Percentiles rank a stretch among this genome's conserved stretches.
Conservation (phyloP, 2,329 filamentous ascomycete genomes). For the Zymoseptoria tritici region DNA sequence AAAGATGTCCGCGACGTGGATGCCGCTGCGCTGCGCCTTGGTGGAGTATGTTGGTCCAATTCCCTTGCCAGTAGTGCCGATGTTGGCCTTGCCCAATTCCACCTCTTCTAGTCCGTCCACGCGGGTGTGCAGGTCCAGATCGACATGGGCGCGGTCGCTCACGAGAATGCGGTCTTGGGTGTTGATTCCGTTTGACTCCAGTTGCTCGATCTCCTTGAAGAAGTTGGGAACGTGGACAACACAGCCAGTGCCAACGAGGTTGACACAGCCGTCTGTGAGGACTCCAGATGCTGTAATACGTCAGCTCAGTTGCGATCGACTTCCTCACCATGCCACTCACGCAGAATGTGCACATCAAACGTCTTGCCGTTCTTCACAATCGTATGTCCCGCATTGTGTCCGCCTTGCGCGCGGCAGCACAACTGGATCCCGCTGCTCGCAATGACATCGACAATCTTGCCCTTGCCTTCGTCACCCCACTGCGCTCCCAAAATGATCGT, state of each 20-base stretch:
- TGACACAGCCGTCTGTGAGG: slow-evolving; percentile 61
- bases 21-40: slow-evolving; percentile 58
- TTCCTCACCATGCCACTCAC: slow-evolving; percentile 16
- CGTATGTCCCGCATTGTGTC: slow-evolving; percentile 53
- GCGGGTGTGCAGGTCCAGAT: slow-evolving; percentile 57
- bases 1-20: slow-evolving; percentile 62
- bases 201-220: slow-evolving; percentile 56
- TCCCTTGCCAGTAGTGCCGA: slow-evolving; percentile 45
- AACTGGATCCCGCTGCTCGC: slow-evolving; percentile 42
- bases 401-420: slow-evolving; percentile 53
- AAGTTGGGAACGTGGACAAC: slow-evolving; percentile 62
- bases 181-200: slow-evolving; percentile 55
- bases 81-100: slow-evolving; percentile 43
- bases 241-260: slow-evolving; percentile 60
- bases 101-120: slow-evolving; percentile 60
- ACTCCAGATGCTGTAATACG: slow-evolving; percentile 54
- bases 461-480: slow-evolving; percentile 55
- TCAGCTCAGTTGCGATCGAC: slow-evolving; percentile 1
- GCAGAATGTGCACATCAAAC: slow-evolving; percentile 54
- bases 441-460: slow-evolving; percentile 49
- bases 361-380: slow-evolving; percentile 33
- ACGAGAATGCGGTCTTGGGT: slow-evolving; percentile 55
- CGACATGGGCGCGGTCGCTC: slow-evolving; percentile 55
- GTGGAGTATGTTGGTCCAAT: slow-evolving; percentile 53
- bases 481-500: slow-evolving; percentile 54